phyloP scores from a whole-genome alignment of 1,139 yeast species.

The Pichia inconspicua region DNA sequence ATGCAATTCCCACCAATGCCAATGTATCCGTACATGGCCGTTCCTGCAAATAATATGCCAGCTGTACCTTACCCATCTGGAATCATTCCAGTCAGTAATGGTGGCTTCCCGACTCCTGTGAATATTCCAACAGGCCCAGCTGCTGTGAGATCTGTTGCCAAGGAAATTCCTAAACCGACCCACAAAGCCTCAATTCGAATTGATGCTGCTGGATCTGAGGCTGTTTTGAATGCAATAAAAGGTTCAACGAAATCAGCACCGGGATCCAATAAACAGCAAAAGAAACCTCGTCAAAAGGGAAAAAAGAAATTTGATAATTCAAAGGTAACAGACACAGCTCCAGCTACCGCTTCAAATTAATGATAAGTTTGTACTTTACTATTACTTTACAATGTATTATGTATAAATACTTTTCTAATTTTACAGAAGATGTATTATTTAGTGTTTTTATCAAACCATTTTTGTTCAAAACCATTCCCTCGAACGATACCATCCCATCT shows the following conservation, averaged over 20 bases:
- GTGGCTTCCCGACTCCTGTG: not conserved
- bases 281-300: not conserved
- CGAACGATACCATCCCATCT: slow-evolving; percentile 94
- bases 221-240: slow-evolving; percentile 5
- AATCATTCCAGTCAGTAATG: not conserved
- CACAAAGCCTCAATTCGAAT: not conserved
- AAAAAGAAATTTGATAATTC: not conserved
- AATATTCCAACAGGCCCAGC: not conserved
- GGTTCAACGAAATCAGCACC: not conserved
- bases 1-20: slow-evolving; percentile 3
- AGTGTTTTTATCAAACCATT: slow-evolving; percentile 45
- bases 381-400: not conserved
- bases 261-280: not conserved
- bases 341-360: not conserved
- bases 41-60: slow-evolving; percentile 1
- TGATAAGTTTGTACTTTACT: not conserved
- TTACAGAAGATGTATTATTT: not conserved
- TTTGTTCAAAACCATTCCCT: slow-evolving; percentile 79
- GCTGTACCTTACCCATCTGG: not conserved
- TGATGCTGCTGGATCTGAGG: slow-evolving; percentile 3
- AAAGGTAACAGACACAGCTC: not conserved
- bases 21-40: slow-evolving; percentile 9
- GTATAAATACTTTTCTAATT: not conserved
- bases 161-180: not conserved
- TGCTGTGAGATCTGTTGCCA: not conserved